Evolutionary conservation across 768 basidiomycete genomes (phyloP).

Genomic region (Fomitopsis serialis): DNA sequence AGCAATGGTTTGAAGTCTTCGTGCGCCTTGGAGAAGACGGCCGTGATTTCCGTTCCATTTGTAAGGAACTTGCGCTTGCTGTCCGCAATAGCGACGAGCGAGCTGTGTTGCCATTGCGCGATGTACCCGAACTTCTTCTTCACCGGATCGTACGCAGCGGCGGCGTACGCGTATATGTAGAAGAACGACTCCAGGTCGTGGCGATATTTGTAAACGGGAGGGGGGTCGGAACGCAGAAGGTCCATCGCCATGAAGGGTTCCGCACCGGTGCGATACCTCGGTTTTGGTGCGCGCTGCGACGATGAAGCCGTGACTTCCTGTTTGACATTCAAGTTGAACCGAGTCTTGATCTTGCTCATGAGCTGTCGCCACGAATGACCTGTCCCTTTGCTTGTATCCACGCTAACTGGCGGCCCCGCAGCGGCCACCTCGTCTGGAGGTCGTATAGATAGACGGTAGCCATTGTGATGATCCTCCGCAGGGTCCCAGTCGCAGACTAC

Average conservation of each 20-base stretch:
- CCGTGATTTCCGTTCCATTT: too few relatives aligned
- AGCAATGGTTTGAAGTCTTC: too few relatives aligned
- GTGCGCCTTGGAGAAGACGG: too few relatives aligned
- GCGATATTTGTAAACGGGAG: constrained; percentile 1
- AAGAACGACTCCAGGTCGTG: constrained; percentile 6
- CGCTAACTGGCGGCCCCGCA: too few relatives aligned
- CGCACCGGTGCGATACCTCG: constrained; percentile 4
- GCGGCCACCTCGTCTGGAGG: too few relatives aligned
- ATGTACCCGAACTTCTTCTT: background rate
- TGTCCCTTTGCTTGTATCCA: too few relatives aligned
- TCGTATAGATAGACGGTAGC: too few relatives aligned
- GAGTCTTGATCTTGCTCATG: too few relatives aligned
- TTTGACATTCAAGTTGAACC: too few relatives aligned
- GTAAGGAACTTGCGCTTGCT: background rate
- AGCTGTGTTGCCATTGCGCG: background rate
- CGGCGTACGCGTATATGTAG: background rate
- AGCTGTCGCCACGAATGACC: too few relatives aligned
- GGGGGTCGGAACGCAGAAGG: background rate
- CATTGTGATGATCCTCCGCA: background rate
- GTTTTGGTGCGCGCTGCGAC: too few relatives aligned
- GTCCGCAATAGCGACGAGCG: background rate
- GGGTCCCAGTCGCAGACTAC: constrained; percentile 5
- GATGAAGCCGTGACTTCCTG: too few relatives aligned
- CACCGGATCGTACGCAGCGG: background rate
- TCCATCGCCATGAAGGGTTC: constrained; percentile 8